Evolutionary conservation across 176 grass and related monocot species (phyloP).

Genomic region (Phoenix dactylifera): DNA sequence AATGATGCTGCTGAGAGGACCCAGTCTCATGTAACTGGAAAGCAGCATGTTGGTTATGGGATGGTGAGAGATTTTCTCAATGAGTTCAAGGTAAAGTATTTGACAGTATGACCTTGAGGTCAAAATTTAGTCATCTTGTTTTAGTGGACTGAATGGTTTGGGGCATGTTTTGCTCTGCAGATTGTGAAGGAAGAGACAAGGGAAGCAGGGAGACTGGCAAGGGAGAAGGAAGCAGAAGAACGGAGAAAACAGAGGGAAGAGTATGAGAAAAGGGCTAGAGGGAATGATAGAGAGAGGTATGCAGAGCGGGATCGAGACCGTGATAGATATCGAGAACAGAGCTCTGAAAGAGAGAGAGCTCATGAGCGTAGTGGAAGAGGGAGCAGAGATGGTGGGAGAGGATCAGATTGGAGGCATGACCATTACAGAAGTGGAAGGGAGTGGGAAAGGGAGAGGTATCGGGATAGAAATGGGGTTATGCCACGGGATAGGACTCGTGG

Average conservation of each 20-base stretch:
- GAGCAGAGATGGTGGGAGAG: constrained; percentile 30
- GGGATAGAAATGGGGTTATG: constrained; percentile 44
- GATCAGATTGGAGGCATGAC: constrained; percentile 36
- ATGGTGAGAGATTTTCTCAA: constrained; percentile 81
- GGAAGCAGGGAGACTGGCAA: constrained; percentile 69
- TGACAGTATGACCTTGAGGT: background rate
- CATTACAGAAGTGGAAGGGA: constrained; percentile 65
- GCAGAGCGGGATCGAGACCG: constrained; percentile 41
- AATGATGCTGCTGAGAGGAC: constrained; percentile 91
- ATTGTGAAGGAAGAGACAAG: constrained; percentile 43
- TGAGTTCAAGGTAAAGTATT: constrained; percentile 61
- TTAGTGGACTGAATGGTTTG: constrained; percentile 20
- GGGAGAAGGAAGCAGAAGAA: constrained; percentile 57
- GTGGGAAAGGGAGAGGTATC: constrained; percentile 44
- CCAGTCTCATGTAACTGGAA: constrained; percentile 81
- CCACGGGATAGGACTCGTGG: constrained; percentile 25
- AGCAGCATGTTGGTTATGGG: constrained; percentile 92
- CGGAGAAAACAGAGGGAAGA: constrained; percentile 49
- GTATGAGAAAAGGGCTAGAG: constrained; percentile 25
- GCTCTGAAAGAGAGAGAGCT: constrained; percentile 48
- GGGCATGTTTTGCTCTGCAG: constrained; percentile 30
- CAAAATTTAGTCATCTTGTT: constrained; percentile 7
- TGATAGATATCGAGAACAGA: constrained; percentile 32
- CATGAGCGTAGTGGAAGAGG: constrained; percentile 34
- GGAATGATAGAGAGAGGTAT: constrained; percentile 37